These are phyloP conservation scores for Flueggea neowawraea DNA, from an alignment of 441 rosid genomes.

Conservation along the genomic window DNA sequence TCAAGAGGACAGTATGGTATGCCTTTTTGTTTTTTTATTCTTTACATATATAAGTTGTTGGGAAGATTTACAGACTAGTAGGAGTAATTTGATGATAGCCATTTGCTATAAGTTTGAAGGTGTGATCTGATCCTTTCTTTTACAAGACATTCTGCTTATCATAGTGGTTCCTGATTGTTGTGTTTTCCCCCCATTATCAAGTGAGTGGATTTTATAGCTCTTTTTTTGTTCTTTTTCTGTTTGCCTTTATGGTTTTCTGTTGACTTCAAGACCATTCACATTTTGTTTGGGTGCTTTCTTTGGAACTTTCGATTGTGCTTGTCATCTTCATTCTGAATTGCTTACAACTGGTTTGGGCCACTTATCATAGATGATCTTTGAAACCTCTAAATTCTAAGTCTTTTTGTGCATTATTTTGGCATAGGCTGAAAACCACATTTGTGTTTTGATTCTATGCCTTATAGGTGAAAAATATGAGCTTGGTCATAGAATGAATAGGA, in stretches of 20 bases:
- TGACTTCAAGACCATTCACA: too few species aligned
- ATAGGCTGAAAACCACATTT: too few species aligned
- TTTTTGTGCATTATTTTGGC: background rate
- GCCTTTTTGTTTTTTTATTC: slow-evolving; percentile 6
- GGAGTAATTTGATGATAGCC: background rate
- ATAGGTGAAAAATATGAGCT: slow-evolving; percentile 95
- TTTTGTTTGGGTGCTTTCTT: too few species aligned
- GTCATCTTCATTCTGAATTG: background rate
- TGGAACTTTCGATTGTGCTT: background rate
- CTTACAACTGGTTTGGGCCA: background rate
- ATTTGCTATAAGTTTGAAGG: slow-evolving; percentile 97
- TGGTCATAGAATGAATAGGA: slow-evolving; percentile 69
- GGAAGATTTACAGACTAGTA: background rate
- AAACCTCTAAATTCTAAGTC: too few species aligned
- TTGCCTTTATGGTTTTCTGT: too few species aligned
- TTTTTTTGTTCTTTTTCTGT: too few species aligned
- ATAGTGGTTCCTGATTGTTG: too few species aligned
- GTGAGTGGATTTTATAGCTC: background rate
- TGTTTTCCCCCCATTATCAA: too few species aligned
- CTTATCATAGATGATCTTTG: too few species aligned
- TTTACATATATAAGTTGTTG: slow-evolving; percentile 13
- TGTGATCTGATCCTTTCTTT: slow-evolving; percentile 15
- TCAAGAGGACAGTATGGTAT: slow-evolving; percentile 92
- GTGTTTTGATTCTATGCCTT: slow-evolving; percentile 6
- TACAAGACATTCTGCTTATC: background rate